Conservation (phyloP, 1,284 basidiomycete genomes). For the Hortiboletus rubellus region DNA sequence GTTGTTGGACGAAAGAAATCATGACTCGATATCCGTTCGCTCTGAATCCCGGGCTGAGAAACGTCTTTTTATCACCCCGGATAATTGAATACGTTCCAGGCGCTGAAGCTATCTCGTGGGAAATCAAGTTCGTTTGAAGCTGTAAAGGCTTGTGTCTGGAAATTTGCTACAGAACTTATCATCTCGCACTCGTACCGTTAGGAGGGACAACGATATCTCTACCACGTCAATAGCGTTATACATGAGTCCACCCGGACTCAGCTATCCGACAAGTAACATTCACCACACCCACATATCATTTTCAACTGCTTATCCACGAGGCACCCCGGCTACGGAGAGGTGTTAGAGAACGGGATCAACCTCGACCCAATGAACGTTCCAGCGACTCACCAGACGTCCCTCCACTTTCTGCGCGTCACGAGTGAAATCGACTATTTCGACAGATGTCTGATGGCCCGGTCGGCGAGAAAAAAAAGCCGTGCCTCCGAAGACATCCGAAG, state of each 20-base stretch:
- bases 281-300: not conserved
- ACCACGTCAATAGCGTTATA: too few species aligned
- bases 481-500: not conserved
- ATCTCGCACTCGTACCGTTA: too few species aligned
- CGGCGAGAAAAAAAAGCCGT: conserved; percentile 1
- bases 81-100: too few species aligned
- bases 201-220: too few species aligned
- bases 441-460: not conserved
- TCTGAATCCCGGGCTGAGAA: not conserved
- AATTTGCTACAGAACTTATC: too few species aligned
- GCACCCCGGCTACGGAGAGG: not conserved
- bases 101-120: too few species aligned
- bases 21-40: not conserved
- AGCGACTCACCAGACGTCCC: not conserved
- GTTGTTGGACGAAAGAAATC: not conserved
- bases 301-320: not conserved
- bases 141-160: too few species aligned
- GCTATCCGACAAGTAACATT: not conserved
- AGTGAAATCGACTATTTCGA: conserved; percentile 3
- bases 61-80: not conserved
- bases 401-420: not conserved
- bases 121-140: too few species aligned
- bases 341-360: not conserved
- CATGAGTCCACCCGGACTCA: not conserved
- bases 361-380: too few species aligned